These are phyloP conservation scores for Sarcomyxa edulis DNA, from an alignment of 768 basidiomycete species.

Conservation along the genomic window DNA sequence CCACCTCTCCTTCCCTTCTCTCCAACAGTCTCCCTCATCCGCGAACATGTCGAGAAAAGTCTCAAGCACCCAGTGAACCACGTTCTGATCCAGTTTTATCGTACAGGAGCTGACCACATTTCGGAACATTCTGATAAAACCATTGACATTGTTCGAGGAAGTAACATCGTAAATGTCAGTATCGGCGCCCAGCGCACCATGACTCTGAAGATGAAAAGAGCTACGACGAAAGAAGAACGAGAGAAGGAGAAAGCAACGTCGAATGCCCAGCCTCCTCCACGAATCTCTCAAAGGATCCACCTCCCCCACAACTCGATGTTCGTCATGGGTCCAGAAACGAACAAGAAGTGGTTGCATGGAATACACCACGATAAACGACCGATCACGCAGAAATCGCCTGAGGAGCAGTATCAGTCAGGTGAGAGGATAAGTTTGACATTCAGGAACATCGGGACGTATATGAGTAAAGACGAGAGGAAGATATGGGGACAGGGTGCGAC, in stretches of 20 bases:
- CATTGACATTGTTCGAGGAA: conserved; percentile 69
- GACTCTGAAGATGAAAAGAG: conserved; percentile 69
- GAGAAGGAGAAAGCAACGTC: too few species aligned
- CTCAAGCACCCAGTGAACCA: conserved; percentile 72
- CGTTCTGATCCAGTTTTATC: conserved; percentile 79
- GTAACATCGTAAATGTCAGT: conserved; percentile 77
- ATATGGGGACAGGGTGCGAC: conserved; percentile 77
- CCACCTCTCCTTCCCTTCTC: conserved; percentile 66
- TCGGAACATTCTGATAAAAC: conserved; percentile 89
- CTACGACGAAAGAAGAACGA: conserved; percentile 6
- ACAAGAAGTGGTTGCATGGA: conserved; percentile 69
- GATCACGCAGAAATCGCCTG: conserved; percentile 40
- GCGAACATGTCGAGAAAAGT: conserved; percentile 52
- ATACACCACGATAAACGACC: conserved; percentile 76
- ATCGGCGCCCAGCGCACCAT: conserved; percentile 74
- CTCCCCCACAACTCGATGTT: conserved; percentile 84
- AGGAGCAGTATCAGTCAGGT: conserved; percentile 51
- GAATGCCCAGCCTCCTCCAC: conserved; percentile 21
- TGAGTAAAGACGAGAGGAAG: conserved; percentile 37
- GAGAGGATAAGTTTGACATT: conserved; percentile 79
- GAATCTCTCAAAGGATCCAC: conserved; percentile 55
- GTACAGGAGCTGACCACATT: conserved; percentile 75
- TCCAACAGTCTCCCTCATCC: conserved; percentile 62
- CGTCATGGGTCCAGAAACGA: conserved; percentile 70
- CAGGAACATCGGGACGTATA: conserved; percentile 72